These are phyloP conservation scores for Cymbopogon citratus DNA, from an alignment of 176 grass and related monocot genomes.

Conservation along the genomic window DNA sequence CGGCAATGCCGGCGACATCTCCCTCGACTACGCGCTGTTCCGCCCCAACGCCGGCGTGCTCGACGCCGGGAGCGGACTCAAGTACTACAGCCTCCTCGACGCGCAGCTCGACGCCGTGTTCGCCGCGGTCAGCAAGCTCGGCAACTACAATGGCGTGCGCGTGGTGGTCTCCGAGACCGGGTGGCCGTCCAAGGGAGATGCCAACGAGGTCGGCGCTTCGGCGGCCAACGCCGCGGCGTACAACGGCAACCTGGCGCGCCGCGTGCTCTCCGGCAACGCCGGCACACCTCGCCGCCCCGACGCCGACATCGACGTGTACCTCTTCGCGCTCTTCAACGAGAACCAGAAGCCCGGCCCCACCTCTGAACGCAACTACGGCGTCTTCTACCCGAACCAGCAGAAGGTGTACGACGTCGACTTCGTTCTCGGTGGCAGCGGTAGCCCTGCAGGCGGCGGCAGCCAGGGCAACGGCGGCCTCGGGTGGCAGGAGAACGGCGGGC, in stretches of 20 bases:
- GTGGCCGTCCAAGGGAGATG: constrained; percentile 92
- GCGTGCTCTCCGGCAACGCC: constrained; percentile 77
- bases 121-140: constrained; percentile 49
- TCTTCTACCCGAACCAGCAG: constrained; percentile 84
- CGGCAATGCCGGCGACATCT: constrained; percentile 57
- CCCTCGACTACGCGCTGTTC: constrained; percentile 94
- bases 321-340: constrained; percentile 98
- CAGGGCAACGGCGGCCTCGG: constrained; percentile 22
- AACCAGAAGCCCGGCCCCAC: constrained; percentile 90
- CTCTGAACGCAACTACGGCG: constrained; percentile 83
- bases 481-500: constrained; percentile 43
- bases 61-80: constrained; percentile 48
- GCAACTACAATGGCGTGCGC: constrained; percentile 31
- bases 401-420: constrained; percentile 92
- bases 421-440: constrained; percentile 37
- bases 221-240: constrained; percentile 70
- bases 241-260: constrained; percentile 71
- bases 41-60: constrained; percentile 72
- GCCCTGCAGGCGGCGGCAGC: neutral
- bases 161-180: constrained; percentile 88
- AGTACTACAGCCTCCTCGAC: constrained; percentile 87
- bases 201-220: constrained; percentile 39
- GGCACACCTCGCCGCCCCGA: constrained; percentile 73
- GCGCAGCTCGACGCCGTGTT: constrained; percentile 93
- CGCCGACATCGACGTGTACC: constrained; percentile 73